phyloP scores from a whole-genome alignment of 1,284 basidiomycete genomes.

The Heterobasidion irregulare region DNA sequence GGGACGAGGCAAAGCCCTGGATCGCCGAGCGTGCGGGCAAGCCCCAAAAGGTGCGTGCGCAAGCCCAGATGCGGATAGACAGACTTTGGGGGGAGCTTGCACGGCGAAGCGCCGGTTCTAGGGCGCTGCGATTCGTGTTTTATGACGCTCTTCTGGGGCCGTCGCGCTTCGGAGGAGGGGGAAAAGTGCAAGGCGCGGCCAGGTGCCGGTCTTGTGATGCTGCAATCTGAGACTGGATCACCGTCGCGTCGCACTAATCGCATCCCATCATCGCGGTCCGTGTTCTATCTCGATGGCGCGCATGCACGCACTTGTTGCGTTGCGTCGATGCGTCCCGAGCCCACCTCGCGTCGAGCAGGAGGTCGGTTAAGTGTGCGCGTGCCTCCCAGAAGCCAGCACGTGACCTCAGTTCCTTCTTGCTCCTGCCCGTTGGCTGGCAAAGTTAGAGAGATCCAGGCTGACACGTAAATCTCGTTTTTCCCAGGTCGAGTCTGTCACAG shows the following conservation, averaged over 20 bases:
- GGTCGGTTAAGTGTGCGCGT: conserved; percentile 1
- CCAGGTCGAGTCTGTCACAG: conserved; percentile 88
- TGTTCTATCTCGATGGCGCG: conserved; percentile 4
- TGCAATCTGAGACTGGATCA: neutral
- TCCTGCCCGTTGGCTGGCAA: conserved; percentile 1
- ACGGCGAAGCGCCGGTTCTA: neutral
- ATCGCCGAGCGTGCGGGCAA: conserved; percentile 89
- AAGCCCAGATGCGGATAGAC: neutral
- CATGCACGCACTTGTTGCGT: conserved; percentile 1
- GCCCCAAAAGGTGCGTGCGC: conserved; percentile 68
- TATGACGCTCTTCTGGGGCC: neutral
- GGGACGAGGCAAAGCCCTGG: conserved; percentile 84
- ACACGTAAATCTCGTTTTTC: neutral
- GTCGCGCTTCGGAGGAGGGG: neutral
- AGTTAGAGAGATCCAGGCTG: neutral
- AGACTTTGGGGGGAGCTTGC: too few relatives aligned
- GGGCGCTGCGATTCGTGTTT: neutral
- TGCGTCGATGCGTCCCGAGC: neutral
- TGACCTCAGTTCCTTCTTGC: conserved; percentile 3
- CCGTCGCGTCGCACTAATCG: neutral
- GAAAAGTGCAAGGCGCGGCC: neutral
- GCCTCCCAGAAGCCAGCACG: conserved; percentile 3
- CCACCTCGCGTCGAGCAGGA: neutral
- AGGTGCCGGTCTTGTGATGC: neutral
- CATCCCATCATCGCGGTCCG: neutral